Evolutionary conservation across 352 stramenopile genomes (phyloP), one percentile per base, ranked within the genome.

Genomic region (Pythium coloratum): DNA sequence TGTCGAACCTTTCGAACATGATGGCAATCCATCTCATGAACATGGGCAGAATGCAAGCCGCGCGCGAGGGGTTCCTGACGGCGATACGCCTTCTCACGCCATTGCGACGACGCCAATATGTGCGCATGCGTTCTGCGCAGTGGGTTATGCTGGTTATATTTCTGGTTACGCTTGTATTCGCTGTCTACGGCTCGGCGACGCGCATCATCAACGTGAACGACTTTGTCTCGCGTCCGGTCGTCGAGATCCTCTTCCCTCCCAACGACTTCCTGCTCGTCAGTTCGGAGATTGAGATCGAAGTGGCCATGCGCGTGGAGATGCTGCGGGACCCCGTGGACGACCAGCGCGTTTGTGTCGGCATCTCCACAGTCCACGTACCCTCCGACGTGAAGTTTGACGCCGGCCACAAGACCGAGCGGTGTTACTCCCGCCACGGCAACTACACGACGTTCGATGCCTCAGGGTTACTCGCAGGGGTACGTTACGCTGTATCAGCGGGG

Each of bases 191-290:
- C 34, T 53, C 46, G 32, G 40, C 38, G 24, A 13, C 56, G 28
- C 56, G 55, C 14, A 12, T 59, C 34, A 24, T 38, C 8, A 59
- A 5, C n/a, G 30, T 55, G 16, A 44, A 55, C 8, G 33, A 53
- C 13, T 66, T 69, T 12, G 12, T 59, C 5, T 33, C 53, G 18
- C 32, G 50, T 20, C 66, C 73, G 5, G 42, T 70, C 3, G 57
- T 80, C 20, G 80, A 92, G 74, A 91, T 94, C 57, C 46, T 88
- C 46, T 77, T 84, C 30, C 86, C 86, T 13, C 72, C 56, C 24
- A 78, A 86, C 58, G 75, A 81, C 65, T 60, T 80, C 63, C 51
- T 90, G 46, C 55, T 90, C 34, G 62, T 64, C 12, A 47, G 30
- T 16, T 81, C 74, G 16, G 75, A 89, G 26, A 65, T 94, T 30